Percentiles rank a stretch among this genome's conserved stretches.
Conservation (phyloP, 179 eudicot genomes). For the Silene noctiflora region DNA sequence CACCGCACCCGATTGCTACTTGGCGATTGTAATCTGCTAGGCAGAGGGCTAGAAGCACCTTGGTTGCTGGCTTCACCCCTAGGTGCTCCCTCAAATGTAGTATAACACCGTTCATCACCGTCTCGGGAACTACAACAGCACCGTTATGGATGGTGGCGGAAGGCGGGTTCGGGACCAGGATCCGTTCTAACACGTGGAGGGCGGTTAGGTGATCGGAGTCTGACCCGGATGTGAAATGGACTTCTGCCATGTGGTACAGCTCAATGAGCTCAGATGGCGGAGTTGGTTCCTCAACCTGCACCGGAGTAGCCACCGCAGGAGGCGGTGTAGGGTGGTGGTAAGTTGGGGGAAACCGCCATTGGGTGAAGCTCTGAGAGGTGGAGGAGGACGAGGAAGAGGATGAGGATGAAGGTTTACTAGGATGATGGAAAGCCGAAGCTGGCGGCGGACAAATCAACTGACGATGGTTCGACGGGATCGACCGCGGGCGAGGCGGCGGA, state of each 20-base stretch:
- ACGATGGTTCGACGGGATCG: slow-evolving; percentile 11
- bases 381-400: slow-evolving; percentile 70
- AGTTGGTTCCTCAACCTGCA: not conserved
- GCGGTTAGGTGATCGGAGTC: slow-evolving; percentile 46
- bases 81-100: slow-evolving; percentile 31
- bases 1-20: slow-evolving; percentile 71
- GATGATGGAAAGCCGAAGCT: slow-evolving; percentile 5
- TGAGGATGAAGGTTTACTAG: slow-evolving; percentile 30
- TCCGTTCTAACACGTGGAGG: slow-evolving; percentile 60
- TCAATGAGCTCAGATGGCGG: slow-evolving; percentile 34
- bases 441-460: slow-evolving; percentile 14
- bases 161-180: slow-evolving; percentile 62
- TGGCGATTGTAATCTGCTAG: slow-evolving; percentile 59
- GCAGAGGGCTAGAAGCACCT: slow-evolving; percentile 68
- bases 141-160: slow-evolving; percentile 26
- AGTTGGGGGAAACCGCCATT: slow-evolving; percentile 72
- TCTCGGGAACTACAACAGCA: slow-evolving; percentile 38
- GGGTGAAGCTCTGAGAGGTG: slow-evolving; percentile 91
- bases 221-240: slow-evolving; percentile 55
- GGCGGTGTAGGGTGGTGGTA: slow-evolving; percentile 31
- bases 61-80: slow-evolving; percentile 57
- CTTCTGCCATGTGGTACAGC: slow-evolving; percentile 66
- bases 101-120: slow-evolving; percentile 55
- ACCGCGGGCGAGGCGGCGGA: slow-evolving; percentile 30
- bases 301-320: not conserved